phyloP scores from a whole-genome alignment of 2,329 filamentous ascomycete genomes.

The Trichophaea hybrida region DNA sequence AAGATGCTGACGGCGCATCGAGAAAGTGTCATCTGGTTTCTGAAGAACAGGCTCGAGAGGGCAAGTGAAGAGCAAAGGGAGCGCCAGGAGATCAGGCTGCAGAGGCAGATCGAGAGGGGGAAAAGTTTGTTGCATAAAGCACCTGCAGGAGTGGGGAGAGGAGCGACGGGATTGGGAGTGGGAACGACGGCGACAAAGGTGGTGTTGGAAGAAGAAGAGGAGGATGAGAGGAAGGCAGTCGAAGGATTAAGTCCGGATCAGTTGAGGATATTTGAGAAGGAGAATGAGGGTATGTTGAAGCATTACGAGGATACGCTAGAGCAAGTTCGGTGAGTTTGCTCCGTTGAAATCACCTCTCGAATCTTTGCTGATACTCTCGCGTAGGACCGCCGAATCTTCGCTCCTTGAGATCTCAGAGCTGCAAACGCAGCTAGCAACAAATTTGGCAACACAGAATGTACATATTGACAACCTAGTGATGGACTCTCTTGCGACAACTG shows the following conservation, averaged over 20 bases:
- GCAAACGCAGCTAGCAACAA: conserved; percentile 74
- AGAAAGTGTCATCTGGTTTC: conserved; percentile 70
- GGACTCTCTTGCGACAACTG: conserved; percentile 65
- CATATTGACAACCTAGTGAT: conserved; percentile 78
- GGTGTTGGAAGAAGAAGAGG: conserved; percentile 24
- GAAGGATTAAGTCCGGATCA: conserved; percentile 63
- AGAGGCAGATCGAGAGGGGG: conserved; percentile 75
- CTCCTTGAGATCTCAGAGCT: conserved; percentile 84
- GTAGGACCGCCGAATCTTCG: conserved; percentile 73
- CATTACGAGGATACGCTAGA: conserved; percentile 89
- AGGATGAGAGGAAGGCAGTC: conserved; percentile 25
- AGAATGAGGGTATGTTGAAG: conserved; percentile 82
- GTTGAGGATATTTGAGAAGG: conserved; percentile 80
- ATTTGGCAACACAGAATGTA: conserved; percentile 71
- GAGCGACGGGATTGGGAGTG: conserved; percentile 10
- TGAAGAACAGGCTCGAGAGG: conserved; percentile 60
- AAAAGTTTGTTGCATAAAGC: conserved; percentile 69
- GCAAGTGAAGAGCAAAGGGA: conserved; percentile 65
- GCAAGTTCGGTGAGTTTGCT: conserved; percentile 59
- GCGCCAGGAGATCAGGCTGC: conserved; percentile 86
- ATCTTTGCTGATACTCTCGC: neutral
- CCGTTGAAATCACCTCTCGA: neutral
- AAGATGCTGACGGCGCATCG: conserved; percentile 55
- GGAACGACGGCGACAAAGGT: conserved; percentile 17
- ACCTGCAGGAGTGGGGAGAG: conserved; percentile 5